These are phyloP conservation scores for Kalmanozyma brasiliensis DNA, from an alignment of 1,284 basidiomycete genomes.

Conservation along the genomic window DNA sequence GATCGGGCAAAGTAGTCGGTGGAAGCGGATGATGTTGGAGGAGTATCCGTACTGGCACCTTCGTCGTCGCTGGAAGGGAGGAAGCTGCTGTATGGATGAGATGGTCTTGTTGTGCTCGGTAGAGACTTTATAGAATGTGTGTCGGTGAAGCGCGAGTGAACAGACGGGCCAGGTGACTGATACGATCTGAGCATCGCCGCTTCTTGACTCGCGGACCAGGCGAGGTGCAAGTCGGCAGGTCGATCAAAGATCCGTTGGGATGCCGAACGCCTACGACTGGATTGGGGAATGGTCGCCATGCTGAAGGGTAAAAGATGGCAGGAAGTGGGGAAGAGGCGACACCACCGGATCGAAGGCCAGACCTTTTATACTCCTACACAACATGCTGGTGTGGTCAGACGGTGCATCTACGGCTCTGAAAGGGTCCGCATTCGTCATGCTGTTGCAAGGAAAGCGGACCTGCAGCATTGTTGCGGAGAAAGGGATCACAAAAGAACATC, in stretches of 20 bases:
- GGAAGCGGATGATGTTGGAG: not conserved
- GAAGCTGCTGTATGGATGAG: constrained; percentile 22
- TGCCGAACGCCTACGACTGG: constrained; percentile 1
- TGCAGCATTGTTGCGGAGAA: too few species aligned
- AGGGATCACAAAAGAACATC: too few species aligned
- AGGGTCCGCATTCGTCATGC: too few species aligned
- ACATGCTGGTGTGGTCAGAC: too few species aligned
- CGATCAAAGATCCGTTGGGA: constrained; percentile 19
- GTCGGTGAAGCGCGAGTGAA: not conserved
- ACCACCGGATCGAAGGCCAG: too few species aligned
- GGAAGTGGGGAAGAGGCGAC: too few species aligned
- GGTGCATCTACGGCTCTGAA: too few species aligned
- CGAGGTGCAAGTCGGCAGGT: constrained; percentile 30
- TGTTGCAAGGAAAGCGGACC: too few species aligned
- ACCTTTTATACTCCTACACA: too few species aligned
- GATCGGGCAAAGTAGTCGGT: not conserved
- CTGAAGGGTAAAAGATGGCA: not conserved
- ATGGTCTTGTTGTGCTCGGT: not conserved
- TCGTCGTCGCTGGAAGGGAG: not conserved
- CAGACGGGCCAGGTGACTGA: not conserved
- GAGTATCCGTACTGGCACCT: not conserved
- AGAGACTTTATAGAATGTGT: not conserved
- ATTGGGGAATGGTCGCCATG: constrained; percentile 4
- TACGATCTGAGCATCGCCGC: not conserved
- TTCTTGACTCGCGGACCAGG: constrained; percentile 15